These are phyloP conservation scores for Capronia epimyces DNA, from an alignment of 2,329 filamentous ascomycete genomes.

Conservation along the genomic window DNA sequence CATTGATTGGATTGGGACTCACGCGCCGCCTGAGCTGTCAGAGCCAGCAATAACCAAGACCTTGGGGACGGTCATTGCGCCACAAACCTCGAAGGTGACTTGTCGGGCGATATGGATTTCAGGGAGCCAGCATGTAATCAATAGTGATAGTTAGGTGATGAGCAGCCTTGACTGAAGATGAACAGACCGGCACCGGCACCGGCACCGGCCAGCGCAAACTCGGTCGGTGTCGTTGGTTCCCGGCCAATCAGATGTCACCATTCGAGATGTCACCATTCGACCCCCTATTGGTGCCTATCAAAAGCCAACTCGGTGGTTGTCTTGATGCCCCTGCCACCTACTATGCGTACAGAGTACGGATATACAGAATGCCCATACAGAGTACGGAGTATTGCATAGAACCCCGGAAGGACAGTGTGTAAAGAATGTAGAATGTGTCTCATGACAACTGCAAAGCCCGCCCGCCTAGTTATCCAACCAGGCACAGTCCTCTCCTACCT, in stretches of 20 bases:
- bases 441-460: too few species aligned
- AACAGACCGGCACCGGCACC: background rate
- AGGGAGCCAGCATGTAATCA: background rate
- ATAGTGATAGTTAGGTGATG: background rate
- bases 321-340: too few species aligned
- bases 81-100: too few species aligned
- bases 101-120: background rate
- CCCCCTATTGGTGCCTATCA: too few species aligned
- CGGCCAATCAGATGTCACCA: background rate
- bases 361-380: too few species aligned
- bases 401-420: too few species aligned
- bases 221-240: background rate
- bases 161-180: background rate
- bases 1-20: conserved; percentile 39
- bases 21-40: conserved; percentile 87
- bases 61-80: conserved; percentile 41
- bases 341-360: too few species aligned
- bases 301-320: too few species aligned
- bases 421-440: too few species aligned
- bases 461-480: conserved; percentile 1
- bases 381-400: too few species aligned
- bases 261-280: background rate
- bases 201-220: background rate
- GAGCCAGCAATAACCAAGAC: conserved; percentile 82
- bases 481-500: background rate